A percentile compares a stretch with the other conserved stretches of the same genome.
Conservation (phyloP, 2,329 filamentous ascomycete genomes). For the Colletotrichum plurivorum region DNA sequence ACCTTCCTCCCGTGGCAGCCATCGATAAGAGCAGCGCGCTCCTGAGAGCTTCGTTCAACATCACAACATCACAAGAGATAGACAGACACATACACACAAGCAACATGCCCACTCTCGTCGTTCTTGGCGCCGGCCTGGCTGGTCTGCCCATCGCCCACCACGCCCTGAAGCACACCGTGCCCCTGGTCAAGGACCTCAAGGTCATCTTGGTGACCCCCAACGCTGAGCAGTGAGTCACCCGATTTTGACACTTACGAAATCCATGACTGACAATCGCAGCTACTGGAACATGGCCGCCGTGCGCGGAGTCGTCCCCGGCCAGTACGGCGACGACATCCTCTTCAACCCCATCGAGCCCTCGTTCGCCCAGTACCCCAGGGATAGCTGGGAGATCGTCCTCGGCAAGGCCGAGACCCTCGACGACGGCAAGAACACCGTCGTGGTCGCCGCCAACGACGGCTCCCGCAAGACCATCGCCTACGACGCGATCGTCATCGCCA, state of each 20-base stretch:
- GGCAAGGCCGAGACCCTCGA: slow-evolving; percentile 58
- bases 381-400: slow-evolving; percentile 64
- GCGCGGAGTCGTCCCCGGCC: slow-evolving; percentile 66
- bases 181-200: slow-evolving; percentile 59
- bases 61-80: background rate
- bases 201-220: slow-evolving; percentile 69
- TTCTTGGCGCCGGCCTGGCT: slow-evolving; percentile 67
- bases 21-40: background rate
- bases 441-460: slow-evolving; percentile 50
- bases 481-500: slow-evolving; percentile 68
- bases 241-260: background rate
- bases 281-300: slow-evolving; percentile 71
- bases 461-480: slow-evolving; percentile 55
- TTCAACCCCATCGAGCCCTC: slow-evolving; percentile 61
- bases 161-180: slow-evolving; percentile 63
- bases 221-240: slow-evolving; percentile 45
- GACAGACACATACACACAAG: background rate
- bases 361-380: slow-evolving; percentile 60
- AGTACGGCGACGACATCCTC: slow-evolving; percentile 62
- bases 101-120: slow-evolving; percentile 65
- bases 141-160: slow-evolving; percentile 66
- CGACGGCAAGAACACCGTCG: slow-evolving; percentile 52
- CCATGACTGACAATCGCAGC: slow-evolving; percentile 50
- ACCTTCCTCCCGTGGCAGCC: background rate
- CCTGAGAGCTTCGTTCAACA: background rate